A percentile compares a stretch with the other conserved stretches of the same genome.
Evolutionary conservation across 176 grass and related monocot genomes (phyloP).

Genomic region (Oryza punctata): DNA sequence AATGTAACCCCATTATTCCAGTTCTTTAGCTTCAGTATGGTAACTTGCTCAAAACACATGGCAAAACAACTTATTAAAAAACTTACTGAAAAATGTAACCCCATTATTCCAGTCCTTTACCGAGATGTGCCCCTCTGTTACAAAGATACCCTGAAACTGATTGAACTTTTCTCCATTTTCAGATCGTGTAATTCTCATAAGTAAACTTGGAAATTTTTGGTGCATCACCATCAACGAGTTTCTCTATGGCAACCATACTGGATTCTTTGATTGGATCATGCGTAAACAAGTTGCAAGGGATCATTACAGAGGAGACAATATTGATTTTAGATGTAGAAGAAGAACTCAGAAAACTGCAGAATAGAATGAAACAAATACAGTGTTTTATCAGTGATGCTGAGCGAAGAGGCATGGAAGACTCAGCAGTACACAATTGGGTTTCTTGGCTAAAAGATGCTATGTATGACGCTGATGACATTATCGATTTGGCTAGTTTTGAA

Average conservation of each 20-base stretch:
- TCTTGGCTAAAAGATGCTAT: conserved; percentile 39
- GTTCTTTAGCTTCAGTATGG: too few relatives aligned
- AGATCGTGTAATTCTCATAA: too few relatives aligned
- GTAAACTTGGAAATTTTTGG: background rate
- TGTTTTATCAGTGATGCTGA: conserved; percentile 2
- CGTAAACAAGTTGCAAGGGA: background rate
- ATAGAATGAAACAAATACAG: background rate
- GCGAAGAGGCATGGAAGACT: background rate
- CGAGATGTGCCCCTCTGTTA: too few relatives aligned
- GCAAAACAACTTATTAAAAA: too few relatives aligned
- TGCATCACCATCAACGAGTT: background rate
- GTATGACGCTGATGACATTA: conserved; percentile 49
- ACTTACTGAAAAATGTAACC: too few relatives aligned
- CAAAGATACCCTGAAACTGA: too few relatives aligned
- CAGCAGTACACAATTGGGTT: too few relatives aligned
- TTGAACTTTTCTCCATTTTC: too few relatives aligned
- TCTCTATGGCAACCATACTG: conserved; percentile 35
- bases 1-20: too few relatives aligned
- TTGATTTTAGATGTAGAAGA: conserved; percentile 11
- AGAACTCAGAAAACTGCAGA: conserved; percentile 15
- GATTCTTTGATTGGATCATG: conserved; percentile 11
- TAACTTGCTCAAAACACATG: too few relatives aligned
- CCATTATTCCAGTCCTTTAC: too few relatives aligned
- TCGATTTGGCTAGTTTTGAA: conserved; percentile 28
- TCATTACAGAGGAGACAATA: conserved; percentile 10